Percentiles rank a stretch among this genome's conserved stretches.
phyloP scores from a whole-genome alignment of 768 basidiomycete genomes.

The Leccinum incarnatum region DNA sequence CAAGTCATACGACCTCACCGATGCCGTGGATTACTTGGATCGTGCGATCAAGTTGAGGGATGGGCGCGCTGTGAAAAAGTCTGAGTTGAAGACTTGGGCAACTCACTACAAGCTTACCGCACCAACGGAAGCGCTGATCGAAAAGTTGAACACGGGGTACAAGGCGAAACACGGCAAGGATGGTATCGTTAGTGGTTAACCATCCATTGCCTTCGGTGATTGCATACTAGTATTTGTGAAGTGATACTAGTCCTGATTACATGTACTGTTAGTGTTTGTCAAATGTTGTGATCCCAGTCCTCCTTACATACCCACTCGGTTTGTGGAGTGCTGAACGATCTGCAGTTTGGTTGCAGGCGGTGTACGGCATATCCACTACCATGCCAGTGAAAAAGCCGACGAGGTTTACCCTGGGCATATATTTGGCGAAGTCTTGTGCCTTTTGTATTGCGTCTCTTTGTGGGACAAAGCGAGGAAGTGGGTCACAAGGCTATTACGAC shows the following conservation, averaged over 20 bases:
- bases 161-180: not conserved
- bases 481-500: not conserved
- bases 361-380: too few relatives aligned
- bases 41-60: not conserved
- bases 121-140: not conserved
- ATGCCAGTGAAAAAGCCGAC: not conserved
- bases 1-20: slow-evolving; percentile 7
- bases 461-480: slow-evolving; percentile 50
- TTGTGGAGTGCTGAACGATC: not conserved
- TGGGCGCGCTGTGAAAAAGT: slow-evolving; percentile 4
- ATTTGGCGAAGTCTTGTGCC: slow-evolving; percentile 90
- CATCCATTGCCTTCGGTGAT: not conserved
- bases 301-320: not conserved
- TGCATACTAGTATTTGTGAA: not conserved
- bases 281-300: not conserved
- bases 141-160: not conserved
- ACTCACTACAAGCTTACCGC: not conserved
- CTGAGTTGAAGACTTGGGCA: slow-evolving; percentile 5
- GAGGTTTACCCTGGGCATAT: too few relatives aligned
- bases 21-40: slow-evolving; percentile 9
- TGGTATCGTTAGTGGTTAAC: not conserved
- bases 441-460: slow-evolving; percentile 99
- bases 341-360: too few relatives aligned
- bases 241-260: not conserved
- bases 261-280: not conserved